Base-by-base conservation (phyloP, 1,139 yeast species). In the Magnusiomyces sp. region DNA sequence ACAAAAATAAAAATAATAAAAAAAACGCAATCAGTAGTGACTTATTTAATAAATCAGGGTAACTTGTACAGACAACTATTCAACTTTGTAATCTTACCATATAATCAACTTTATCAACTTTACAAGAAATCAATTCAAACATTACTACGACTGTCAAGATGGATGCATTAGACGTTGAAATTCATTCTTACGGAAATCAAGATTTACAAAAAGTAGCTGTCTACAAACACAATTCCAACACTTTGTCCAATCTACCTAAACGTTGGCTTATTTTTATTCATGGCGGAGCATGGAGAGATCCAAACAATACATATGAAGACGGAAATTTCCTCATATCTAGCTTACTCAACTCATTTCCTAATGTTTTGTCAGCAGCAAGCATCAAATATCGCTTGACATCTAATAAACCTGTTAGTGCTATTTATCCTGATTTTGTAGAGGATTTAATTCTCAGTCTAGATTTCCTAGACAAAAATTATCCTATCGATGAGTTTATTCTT, bases 271-370 rank as follows among this genome's bases (percentile, higher is more conserved):
- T 87, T 1, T 80, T 79, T 56, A 74, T 88, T 38, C 95, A 88
- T 63, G 95, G 95, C 0, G 96, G 96, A 0, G 95, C 92, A 0
- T 88, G 95, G 95, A 70, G 86, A 56, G 95, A 85, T 60, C 79
- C 81, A 0, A 63, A 56, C 1, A 81, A 83, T 61, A 79, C 86
- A 0, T 75, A 65, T 46, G 67, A 71, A 44, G 94, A 84, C 60
- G 80, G 79, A 51, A 68, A 69, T 16, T 59, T 60, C 2, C 59
- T 83, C 51, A 63, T 71, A 2, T 51, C 47, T 1, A 27, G 45
- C 4, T 52, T 66, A 11, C 54, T 59, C 6, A 20, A 40, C 14
- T 40, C 29, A 23, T 49, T 50, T 38, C 46, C 56, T 5, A 52
- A 56, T 27, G 17, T 34, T 10, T 14, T 23, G 10, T 44, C 51